Percentiles rank a stretch among this genome's conserved stretches.
phyloP scores from a whole-genome alignment of 2,329 filamentous ascomycete genomes.

The Lanzia echinophila region DNA sequence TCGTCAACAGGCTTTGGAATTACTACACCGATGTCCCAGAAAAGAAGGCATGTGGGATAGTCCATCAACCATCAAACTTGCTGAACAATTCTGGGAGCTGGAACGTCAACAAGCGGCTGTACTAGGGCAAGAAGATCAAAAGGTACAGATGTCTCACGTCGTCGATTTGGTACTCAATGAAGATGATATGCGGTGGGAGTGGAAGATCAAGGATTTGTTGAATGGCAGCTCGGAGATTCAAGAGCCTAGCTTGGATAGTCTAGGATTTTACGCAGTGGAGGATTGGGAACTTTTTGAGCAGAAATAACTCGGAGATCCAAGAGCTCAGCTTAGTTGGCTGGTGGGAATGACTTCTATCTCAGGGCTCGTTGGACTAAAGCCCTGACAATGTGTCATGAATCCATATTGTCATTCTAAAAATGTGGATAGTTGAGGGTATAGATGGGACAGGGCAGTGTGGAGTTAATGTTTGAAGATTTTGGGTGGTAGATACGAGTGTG shows the following conservation, averaged over 20 bases:
- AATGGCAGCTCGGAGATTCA: not conserved
- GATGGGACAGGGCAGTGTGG: too few relatives aligned
- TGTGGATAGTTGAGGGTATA: too few relatives aligned
- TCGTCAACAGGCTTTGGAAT: constrained; percentile 19
- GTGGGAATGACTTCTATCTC: not conserved
- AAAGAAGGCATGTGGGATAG: constrained; percentile 31
- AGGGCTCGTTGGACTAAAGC: too few relatives aligned
- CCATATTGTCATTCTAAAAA: too few relatives aligned
- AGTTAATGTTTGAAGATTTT: too few relatives aligned
- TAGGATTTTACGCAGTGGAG: too few relatives aligned
- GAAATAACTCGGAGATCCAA: not conserved
- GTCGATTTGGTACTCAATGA: constrained; percentile 6
- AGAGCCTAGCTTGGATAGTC: not conserved
- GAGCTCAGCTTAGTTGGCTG: not conserved
- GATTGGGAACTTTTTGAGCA: not conserved
- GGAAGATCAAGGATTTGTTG: not conserved
- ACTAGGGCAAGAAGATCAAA: not conserved
- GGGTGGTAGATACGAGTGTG: too few relatives aligned
- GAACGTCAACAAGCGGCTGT: constrained; percentile 8
- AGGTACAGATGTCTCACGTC: constrained; percentile 3
- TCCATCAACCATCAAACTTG: constrained; percentile 13
- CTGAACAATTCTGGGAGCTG: constrained; percentile 22
- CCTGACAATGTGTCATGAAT: too few relatives aligned
- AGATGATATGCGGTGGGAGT: constrained; percentile 11
- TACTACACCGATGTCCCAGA: constrained; percentile 21